phyloP scores from a whole-genome alignment of 2,329 filamentous ascomycete genomes.

The Balansia obtecta region DNA sequence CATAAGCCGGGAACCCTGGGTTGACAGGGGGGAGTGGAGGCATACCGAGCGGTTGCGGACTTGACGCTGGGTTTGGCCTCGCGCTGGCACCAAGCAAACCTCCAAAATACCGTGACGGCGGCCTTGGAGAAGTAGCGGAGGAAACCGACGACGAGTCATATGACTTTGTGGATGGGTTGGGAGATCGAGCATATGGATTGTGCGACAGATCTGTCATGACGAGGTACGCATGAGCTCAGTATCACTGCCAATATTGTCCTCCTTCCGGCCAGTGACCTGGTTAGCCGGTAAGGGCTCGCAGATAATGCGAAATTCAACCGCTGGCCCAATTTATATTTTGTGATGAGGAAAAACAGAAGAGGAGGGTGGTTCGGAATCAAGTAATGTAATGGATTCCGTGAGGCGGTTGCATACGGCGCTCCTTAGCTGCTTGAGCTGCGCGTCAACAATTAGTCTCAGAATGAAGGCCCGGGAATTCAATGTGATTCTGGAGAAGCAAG shows the following conservation, averaged over 20 bases:
- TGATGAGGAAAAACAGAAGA: neutral
- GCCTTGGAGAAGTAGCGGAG: constrained; percentile 46
- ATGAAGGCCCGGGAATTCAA: neutral
- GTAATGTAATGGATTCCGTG: neutral
- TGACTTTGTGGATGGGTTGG: constrained; percentile 47
- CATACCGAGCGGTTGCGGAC: constrained; percentile 41
- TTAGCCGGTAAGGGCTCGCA: neutral
- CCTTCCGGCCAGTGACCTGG: neutral
- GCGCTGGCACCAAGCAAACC: constrained; percentile 39
- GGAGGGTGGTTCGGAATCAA: neutral
- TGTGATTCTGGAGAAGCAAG: neutral
- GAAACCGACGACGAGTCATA: constrained; percentile 54
- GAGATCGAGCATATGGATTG: constrained; percentile 47
- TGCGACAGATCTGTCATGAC: constrained; percentile 43
- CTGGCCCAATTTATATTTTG: neutral
- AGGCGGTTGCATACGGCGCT: constrained; percentile 2
- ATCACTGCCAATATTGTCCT: neutral
- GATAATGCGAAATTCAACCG: neutral
- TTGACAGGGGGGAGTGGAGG: constrained; percentile 36
- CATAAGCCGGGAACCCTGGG: constrained; percentile 39
- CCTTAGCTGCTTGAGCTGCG: neutral
- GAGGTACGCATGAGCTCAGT: constrained; percentile 4
- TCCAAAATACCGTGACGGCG: constrained; percentile 37
- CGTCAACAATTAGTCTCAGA: neutral
- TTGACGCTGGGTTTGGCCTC: constrained; percentile 34